These are phyloP conservation scores for Kondoa subrosea DNA, from an alignment of 768 basidiomycete genomes.

Conservation along the genomic window DNA sequence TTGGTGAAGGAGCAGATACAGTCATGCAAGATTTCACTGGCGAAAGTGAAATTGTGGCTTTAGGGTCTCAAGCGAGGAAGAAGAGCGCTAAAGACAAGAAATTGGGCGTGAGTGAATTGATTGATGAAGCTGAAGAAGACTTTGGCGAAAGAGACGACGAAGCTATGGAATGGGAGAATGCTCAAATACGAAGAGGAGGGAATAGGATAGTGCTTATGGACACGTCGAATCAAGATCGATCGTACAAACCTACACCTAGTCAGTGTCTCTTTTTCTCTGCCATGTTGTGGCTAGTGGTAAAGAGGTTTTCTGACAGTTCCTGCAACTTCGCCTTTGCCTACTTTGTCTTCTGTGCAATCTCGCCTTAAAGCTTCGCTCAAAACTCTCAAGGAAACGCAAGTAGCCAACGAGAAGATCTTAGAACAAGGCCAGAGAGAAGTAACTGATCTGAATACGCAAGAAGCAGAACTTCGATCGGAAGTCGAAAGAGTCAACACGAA, in stretches of 20 bases:
- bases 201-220: constrained; percentile 20
- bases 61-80: constrained; percentile 33
- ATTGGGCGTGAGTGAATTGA: constrained; percentile 34
- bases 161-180: constrained; percentile 31
- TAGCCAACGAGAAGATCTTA: constrained; percentile 28
- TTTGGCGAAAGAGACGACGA: constrained; percentile 29
- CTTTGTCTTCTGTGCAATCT: constrained; percentile 30
- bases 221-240: constrained; percentile 23
- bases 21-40: constrained; percentile 23
- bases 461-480: constrained; percentile 33
- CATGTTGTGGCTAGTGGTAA: neutral
- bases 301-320: constrained; percentile 31
- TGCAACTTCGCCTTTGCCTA: constrained; percentile 31
- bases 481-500: constrained; percentile 34
- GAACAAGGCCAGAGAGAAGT: constrained; percentile 30
- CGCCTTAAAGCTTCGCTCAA: constrained; percentile 32
- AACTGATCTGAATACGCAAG: constrained; percentile 32
- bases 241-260: constrained; percentile 33
- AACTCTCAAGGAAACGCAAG: constrained; percentile 26
- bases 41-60: constrained; percentile 30
- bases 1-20: constrained; percentile 30
- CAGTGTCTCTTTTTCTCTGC: constrained; percentile 14
- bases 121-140: constrained; percentile 35
- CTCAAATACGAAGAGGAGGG: constrained; percentile 32
- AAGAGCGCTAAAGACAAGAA: constrained; percentile 30